phyloP scores from a whole-genome alignment of 331 rosid genomes.

The Arachis monticola region DNA sequence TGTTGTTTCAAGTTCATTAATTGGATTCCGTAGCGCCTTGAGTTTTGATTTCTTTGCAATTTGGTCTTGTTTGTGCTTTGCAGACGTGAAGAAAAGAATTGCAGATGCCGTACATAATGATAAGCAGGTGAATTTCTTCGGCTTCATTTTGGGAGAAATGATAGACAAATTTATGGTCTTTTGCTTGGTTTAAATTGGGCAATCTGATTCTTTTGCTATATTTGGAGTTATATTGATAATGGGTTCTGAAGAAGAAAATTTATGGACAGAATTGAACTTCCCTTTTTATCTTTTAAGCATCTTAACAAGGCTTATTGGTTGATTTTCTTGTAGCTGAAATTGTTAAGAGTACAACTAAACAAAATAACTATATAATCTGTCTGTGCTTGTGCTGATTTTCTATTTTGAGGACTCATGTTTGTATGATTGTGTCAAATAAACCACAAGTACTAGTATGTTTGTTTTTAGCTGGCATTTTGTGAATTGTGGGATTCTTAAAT shows the following conservation, averaged over 20 bases:
- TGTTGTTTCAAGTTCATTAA: neutral
- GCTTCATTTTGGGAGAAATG: neutral
- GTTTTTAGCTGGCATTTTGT: slow-evolving; percentile 25
- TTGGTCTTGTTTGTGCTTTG: neutral
- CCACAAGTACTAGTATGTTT: neutral
- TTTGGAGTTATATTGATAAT: neutral
- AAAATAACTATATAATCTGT: neutral
- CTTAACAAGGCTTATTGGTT: neutral
- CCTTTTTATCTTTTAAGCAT: neutral
- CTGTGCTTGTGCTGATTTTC: neutral
- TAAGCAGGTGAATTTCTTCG: slow-evolving; percentile 57
- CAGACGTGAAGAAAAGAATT: slow-evolving; percentile 81
- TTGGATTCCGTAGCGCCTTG: neutral
- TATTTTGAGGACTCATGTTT: neutral
- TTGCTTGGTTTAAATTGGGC: neutral
- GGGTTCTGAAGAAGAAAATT: slow-evolving; percentile 8
- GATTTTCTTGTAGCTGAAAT: neutral
- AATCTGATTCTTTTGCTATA: neutral
- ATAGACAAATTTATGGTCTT: neutral
- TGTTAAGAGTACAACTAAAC: neutral
- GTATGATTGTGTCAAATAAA: neutral
- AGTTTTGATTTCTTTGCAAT: neutral
- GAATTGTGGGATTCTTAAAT: slow-evolving; percentile 16
- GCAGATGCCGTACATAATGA: slow-evolving; percentile 73
- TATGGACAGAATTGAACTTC: neutral